Conservation (phyloP, 2,329 filamentous ascomycete species). For the Alternaria sp. region DNA sequence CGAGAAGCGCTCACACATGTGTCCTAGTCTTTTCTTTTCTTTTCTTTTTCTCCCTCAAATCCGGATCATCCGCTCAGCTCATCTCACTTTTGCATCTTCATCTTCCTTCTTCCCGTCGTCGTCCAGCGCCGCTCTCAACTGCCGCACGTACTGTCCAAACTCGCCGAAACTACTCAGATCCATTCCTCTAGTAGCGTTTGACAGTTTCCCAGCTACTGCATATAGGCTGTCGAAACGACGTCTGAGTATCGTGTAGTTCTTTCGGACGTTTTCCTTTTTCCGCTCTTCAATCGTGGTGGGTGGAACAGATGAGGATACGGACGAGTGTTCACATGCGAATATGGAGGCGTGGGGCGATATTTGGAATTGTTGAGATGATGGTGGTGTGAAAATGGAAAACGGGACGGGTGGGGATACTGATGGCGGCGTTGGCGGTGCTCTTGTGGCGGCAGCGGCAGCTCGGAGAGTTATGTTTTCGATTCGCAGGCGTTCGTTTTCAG, state of each 20-base stretch:
- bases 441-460: background rate
- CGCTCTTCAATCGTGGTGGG: conserved; percentile 1
- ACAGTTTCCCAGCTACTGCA: conserved; percentile 18
- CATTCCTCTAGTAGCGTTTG: conserved; percentile 23
- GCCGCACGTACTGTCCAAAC: conserved; percentile 32
- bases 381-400: background rate
- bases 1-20: background rate
- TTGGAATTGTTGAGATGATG: background rate
- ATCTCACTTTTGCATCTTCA: background rate
- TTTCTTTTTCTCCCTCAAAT: too few relatives aligned
- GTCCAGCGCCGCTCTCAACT: conserved; percentile 25
- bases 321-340: background rate
- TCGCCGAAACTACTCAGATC: conserved; percentile 35
- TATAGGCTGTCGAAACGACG: conserved; percentile 28
- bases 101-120: conserved; percentile 9
- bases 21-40: background rate
- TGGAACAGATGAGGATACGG: background rate
- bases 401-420: background rate
- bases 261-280: conserved; percentile 33
- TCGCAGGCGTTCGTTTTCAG: conserved; percentile 9
- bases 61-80: background rate
- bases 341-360: background rate
- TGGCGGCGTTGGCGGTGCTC: background rate
- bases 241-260: conserved; percentile 32
- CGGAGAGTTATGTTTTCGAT: conserved; percentile 10